These are phyloP conservation scores for Aspergillus baeticus DNA, from an alignment of 495 filamentous ascomycete species.

Conservation along the genomic window DNA sequence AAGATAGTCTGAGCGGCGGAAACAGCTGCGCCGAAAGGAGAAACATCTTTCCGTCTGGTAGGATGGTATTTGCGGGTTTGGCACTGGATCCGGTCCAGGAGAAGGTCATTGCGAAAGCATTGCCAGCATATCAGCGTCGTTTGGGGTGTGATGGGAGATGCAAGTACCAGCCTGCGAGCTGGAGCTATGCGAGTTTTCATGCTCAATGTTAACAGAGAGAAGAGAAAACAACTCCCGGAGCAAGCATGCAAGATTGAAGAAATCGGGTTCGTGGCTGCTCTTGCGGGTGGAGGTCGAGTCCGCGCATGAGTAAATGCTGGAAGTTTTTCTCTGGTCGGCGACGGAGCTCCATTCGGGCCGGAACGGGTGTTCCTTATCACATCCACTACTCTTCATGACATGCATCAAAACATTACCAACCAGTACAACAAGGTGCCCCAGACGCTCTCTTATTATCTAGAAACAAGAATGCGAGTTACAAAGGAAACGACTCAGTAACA, in stretches of 20 bases:
- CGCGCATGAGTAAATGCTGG: slow-evolving; percentile 2
- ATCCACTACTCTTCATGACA: background rate
- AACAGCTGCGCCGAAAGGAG: slow-evolving; percentile 66
- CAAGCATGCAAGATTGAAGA: background rate
- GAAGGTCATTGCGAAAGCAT: slow-evolving; percentile 46
- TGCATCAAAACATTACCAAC: background rate
- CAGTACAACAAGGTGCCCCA: background rate
- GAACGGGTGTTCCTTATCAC: slow-evolving; percentile 17
- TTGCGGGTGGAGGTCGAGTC: background rate
- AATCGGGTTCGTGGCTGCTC: background rate
- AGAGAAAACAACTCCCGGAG: background rate
- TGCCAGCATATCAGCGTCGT: slow-evolving; percentile 39
- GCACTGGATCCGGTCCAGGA: slow-evolving; percentile 21
- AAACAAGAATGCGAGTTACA: slow-evolving; percentile 14
- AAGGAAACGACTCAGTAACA: slow-evolving; percentile 23
- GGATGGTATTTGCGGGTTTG: slow-evolving; percentile 46
- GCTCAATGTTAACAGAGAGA: slow-evolving; percentile 21
- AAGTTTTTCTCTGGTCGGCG: slow-evolving; percentile 14
- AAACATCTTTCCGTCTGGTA: slow-evolving; percentile 43
- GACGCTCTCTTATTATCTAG: slow-evolving; percentile 14
- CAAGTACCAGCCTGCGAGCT: slow-evolving; percentile 40
- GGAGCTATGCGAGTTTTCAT: slow-evolving; percentile 45
- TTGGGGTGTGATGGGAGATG: slow-evolving; percentile 31
- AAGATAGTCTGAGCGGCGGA: slow-evolving; percentile 77
- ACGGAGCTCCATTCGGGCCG: slow-evolving; percentile 23